Percentiles rank a stretch among this genome's conserved stretches.
phyloP scores from a whole-genome alignment of 305 asterid species.

The Solanum hybrid region DNA sequence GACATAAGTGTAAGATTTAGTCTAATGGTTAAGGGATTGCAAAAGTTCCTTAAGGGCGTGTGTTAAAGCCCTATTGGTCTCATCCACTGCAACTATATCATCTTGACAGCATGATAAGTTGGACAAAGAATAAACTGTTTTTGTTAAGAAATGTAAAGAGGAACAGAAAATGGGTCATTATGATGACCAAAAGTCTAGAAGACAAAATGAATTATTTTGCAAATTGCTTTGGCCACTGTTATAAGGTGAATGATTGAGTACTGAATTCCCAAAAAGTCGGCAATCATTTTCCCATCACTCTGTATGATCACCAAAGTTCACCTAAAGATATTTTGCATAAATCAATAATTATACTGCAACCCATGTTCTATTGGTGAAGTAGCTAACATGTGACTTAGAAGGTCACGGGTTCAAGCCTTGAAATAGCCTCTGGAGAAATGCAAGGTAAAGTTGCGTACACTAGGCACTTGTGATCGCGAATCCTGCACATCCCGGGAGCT shows the following conservation, averaged over 20 bases:
- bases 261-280: neutral
- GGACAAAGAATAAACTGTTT: neutral
- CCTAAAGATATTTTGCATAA: neutral
- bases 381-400: neutral
- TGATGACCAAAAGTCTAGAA: neutral
- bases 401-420: neutral
- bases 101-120: neutral
- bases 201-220: neutral
- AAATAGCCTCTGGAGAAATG: neutral
- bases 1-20: no score
- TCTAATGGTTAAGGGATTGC: no score
- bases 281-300: neutral
- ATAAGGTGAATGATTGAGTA: neutral
- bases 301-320: neutral
- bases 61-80: no score
- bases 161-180: neutral
- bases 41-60: no score
- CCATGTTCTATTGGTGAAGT: no score
- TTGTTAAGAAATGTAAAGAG: neutral
- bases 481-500: neutral
- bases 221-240: neutral
- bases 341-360: no score
- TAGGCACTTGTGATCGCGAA: neutral
- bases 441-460: no score
- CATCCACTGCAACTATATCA: no score